Base-by-base conservation (phyloP, 768 basidiomycete species). In the Lyophyllum semitale region DNA sequence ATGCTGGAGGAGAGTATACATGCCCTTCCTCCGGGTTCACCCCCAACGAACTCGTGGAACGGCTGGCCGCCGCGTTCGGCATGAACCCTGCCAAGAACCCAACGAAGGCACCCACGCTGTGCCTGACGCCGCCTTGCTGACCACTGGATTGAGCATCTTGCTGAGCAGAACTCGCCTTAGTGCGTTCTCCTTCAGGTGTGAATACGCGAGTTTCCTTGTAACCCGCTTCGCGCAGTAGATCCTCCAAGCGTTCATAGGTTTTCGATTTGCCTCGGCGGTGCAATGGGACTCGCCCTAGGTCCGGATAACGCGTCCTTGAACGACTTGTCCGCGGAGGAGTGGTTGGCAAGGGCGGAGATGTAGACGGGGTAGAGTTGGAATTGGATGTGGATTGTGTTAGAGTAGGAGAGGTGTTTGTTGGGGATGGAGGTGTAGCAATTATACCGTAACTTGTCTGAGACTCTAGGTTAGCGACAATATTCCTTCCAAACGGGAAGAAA, bases 141-240 rank as follows among this genome's bases (percentile, higher is more conserved):
- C 65, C 67, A n/a, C 58, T 44, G 17, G 61, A 67, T 22, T 59
- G 63, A 48, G 66, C 64, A 55, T 64, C 58, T 55, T 62, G 66
- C 12, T 69, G 66, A 11, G 64, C 65, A 20, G 64, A 63, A 23
- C 67, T 66, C 17, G 72, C 73, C 17, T 66, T 64, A 35, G 81
- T 41, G 40, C 45, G 79, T 55, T 93, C 90, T 4, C 79, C 75
- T 69, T 94, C 91, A 8, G 94, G 93, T 0, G 94, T 95, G 63
- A 91, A 90, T 11, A 97, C 80, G 40, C 93, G 82, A 3, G 93
- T 95, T 66, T 96, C 94, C 68, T 93, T 93, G 77, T 95, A 95
- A 1, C 94, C 94, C 1, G 92, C 92, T 67, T 93, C 89, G 47
- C 84, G 78, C 25, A 97, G 78, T 17, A 97, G 77, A 71, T 95